Evolutionary conservation across 176 grass and related monocot species (phyloP).

Genomic region (Luzula sylvatica): DNA sequence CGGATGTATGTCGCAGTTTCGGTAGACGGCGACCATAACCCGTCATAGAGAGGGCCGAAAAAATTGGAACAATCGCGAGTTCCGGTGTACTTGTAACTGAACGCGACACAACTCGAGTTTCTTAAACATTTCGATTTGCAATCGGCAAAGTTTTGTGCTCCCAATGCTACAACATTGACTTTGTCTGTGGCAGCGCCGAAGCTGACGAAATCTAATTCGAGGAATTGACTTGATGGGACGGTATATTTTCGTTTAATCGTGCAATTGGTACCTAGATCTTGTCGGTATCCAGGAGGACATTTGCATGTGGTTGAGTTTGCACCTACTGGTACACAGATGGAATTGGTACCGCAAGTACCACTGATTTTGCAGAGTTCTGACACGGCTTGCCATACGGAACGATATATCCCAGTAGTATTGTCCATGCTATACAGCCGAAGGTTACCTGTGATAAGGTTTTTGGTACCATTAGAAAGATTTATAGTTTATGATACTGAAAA

Average conservation of each 20-base stretch:
- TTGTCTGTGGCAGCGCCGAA: neutral
- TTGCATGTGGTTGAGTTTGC: slow-evolving; percentile 25
- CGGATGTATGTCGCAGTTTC: slow-evolving; percentile 50
- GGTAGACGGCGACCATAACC: slow-evolving; percentile 64
- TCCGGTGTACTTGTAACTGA: slow-evolving; percentile 67
- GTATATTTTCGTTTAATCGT: slow-evolving; percentile 13
- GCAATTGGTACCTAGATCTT: neutral
- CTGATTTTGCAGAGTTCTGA: slow-evolving; percentile 68
- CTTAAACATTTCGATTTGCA: slow-evolving; percentile 8
- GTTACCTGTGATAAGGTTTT: no score
- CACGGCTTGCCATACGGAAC: slow-evolving; percentile 49
- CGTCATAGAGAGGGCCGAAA: slow-evolving; percentile 21
- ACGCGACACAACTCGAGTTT: slow-evolving; percentile 31
- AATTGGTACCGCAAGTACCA: slow-evolving; percentile 29
- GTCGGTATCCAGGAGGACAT: slow-evolving; percentile 68
- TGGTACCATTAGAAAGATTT: no score
- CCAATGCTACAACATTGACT: no score
- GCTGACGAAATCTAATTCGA: slow-evolving; percentile 58
- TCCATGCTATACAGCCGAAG: slow-evolving; percentile 60
- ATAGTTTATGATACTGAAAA: no score
- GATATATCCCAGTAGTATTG: neutral
- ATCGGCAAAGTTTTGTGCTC: slow-evolving; percentile 20
- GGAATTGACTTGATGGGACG: slow-evolving; percentile 27
- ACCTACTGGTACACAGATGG: slow-evolving; percentile 61
- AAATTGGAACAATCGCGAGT: slow-evolving; percentile 28